phyloP scores from a whole-genome alignment of 2,329 filamentous ascomycete species.

The Aureobasidium sp. region DNA sequence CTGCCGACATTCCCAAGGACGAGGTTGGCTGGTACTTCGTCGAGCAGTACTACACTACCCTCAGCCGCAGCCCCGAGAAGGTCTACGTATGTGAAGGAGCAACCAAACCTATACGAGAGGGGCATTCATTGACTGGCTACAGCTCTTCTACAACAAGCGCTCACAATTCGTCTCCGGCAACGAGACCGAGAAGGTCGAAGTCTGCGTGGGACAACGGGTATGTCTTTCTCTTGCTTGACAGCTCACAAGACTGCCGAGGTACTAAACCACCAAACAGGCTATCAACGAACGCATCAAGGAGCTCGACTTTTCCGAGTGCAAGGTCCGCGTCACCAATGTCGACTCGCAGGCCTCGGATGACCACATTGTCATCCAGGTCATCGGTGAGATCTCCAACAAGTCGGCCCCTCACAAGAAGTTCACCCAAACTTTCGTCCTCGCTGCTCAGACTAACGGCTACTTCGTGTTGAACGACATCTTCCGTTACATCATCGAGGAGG shows the following conservation, averaged over 20 bases:
- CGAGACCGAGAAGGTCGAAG: constrained; percentile 79
- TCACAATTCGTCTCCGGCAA: constrained; percentile 90
- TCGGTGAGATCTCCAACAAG: constrained; percentile 96
- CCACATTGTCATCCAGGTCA: constrained; percentile 95
- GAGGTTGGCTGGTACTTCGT: constrained; percentile 99
- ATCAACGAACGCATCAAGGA: constrained; percentile 93
- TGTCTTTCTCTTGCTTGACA: constrained; percentile 26
- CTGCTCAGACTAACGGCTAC: constrained; percentile 91
- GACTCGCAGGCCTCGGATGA: constrained; percentile 88
- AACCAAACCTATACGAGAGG: neutral
- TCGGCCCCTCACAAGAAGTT: constrained; percentile 87
- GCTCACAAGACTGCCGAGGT: neutral
- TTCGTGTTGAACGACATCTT: constrained; percentile 98
- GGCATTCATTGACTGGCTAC: constrained; percentile 1
- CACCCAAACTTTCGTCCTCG: constrained; percentile 93
- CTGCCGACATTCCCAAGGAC: constrained; percentile 58
- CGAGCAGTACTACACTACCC: constrained; percentile 96
- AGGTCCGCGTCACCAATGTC: constrained; percentile 95
- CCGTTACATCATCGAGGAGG: constrained; percentile 79
- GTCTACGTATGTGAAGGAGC: constrained; percentile 51
- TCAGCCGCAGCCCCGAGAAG: constrained; percentile 90
- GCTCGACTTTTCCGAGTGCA: constrained; percentile 93
- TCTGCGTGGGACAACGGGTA: constrained; percentile 82
- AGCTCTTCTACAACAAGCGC: constrained; percentile 90
- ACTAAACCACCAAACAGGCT: constrained; percentile 43